These are phyloP conservation scores for Suhomyces bokatorum DNA, from an alignment of 1,139 yeast species.

Conservation along the genomic window DNA sequence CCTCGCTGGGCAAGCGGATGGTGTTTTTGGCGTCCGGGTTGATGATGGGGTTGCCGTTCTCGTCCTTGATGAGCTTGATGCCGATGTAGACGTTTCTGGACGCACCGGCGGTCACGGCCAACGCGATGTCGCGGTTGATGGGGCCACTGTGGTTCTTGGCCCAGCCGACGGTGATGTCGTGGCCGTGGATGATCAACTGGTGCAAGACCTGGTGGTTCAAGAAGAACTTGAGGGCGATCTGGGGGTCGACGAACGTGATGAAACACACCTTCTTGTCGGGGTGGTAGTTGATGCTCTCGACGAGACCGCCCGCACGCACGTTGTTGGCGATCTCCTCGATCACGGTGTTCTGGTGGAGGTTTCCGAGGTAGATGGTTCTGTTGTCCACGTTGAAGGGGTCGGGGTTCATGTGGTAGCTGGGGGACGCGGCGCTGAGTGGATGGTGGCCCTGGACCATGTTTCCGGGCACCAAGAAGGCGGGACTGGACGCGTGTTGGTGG, in stretches of 20 bases:
- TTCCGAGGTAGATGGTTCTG: conserved; percentile 47
- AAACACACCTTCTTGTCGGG: conserved; percentile 45
- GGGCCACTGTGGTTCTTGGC: conserved; percentile 49
- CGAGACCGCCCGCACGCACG: conserved; percentile 50
- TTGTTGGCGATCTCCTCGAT: conserved; percentile 53
- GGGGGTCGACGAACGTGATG: conserved; percentile 47
- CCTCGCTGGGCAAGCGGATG: conserved; percentile 30
- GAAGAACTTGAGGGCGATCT: conserved; percentile 43
- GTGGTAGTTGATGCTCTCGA: conserved; percentile 40
- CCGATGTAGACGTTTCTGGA: conserved; percentile 52
- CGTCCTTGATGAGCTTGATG: conserved; percentile 20
- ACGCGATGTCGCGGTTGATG: conserved; percentile 36
- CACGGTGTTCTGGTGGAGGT: conserved; percentile 45
- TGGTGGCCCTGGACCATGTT: conserved; percentile 3
- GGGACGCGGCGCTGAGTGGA: background rate
- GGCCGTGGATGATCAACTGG: conserved; percentile 48
- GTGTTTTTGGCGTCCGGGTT: conserved; percentile 3
- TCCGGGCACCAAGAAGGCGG: conserved; percentile 5
- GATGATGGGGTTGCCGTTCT: conserved; percentile 6
- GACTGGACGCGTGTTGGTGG: conserved; percentile 2
- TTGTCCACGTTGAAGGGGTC: conserved; percentile 33
- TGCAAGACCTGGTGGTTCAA: conserved; percentile 48
- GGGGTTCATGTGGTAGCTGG: conserved; percentile 11
- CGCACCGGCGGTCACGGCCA: conserved; percentile 52
- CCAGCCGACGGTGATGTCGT: conserved; percentile 49